Evolutionary conservation across 1,284 basidiomycete genomes (phyloP), one percentile per base, ranked within the genome.

Genomic region (Leucoagaricus sp.): DNA sequence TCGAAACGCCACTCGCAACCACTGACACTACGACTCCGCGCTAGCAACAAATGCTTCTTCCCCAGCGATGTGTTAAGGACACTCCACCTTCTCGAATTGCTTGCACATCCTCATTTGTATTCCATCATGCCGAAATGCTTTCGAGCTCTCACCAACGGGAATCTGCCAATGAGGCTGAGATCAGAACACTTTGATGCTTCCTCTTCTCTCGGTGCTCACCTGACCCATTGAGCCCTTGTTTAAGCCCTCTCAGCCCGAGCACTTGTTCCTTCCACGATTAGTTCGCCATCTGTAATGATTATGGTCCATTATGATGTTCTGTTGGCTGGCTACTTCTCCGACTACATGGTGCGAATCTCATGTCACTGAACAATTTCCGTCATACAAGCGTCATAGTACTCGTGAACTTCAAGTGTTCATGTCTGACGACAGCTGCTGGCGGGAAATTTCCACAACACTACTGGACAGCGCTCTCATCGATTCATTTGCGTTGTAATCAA

Each of bases 21-120:
- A 48, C 17, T 4, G 5, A 23, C 19, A 13, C 4, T 5, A 12
- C 21, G 23, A 38, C 15, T 19, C 23, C 15, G 33, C 33, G 34
- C 48, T 26, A 13, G 29, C 13, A 48, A 31, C 8, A 4, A 38
- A 10, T 36, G 49, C 49, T 51, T 53, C 51, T 53, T 53, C 38
- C 51, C 29, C 40, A 53, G 28, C 23, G 31, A 45, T 19, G 9
- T 53, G 51, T 44, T 50, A 15, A 40, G 25, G 25, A 29, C 34
- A 12, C 33, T 33, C 19, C 49, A 40, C 5, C 36, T 17, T 50
- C 36, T n/a, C 36, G 7, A 10, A 38, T n/a, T n/a, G n/a, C 2
- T 10, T 49, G 12, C 48, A 49, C 12, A 49, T n/a, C 34, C 26
- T 38, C 33, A 49, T 49, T 38, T 21, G 21, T 26, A 23, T 38